A percentile compares a stretch with the other conserved stretches of the same genome.
Evolutionary conservation across 108 stramenopile genomes (phyloP).

Genomic region (Heterococcus sp.): DNA sequence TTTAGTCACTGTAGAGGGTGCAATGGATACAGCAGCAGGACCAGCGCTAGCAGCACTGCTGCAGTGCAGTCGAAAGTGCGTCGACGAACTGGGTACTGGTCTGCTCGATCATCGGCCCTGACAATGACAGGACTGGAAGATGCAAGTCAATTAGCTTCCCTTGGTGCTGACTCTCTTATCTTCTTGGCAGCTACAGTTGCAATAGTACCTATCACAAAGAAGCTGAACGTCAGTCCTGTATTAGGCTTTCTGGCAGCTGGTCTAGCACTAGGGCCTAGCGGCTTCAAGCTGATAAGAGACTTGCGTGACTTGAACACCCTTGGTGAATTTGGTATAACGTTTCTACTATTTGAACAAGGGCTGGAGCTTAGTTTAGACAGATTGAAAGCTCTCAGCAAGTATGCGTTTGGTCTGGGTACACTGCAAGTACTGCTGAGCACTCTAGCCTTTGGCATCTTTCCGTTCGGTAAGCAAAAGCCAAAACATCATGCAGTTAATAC

Average conservation of each 20-base stretch:
- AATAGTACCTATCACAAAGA: slow-evolving; percentile 45
- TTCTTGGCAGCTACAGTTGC: slow-evolving; percentile 49
- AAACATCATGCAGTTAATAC: neutral
- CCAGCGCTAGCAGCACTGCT: too few relatives aligned
- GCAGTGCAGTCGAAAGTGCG: neutral
- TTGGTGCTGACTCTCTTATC: slow-evolving; percentile 45
- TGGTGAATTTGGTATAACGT: slow-evolving; percentile 51
- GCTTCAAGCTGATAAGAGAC: slow-evolving; percentile 41
- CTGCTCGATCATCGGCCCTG: neutral
- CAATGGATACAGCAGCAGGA: too few relatives aligned
- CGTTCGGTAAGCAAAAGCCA: slow-evolving; percentile 13
- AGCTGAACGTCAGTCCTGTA: slow-evolving; percentile 49
- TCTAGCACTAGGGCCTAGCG: slow-evolving; percentile 28
- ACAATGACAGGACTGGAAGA: neutral
- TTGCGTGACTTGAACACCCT: slow-evolving; percentile 39
- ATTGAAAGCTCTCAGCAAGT: slow-evolving; percentile 41
- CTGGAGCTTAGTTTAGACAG: slow-evolving; percentile 50
- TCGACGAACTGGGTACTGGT: neutral
- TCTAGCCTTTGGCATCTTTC: slow-evolving; percentile 43
- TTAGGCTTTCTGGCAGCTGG: slow-evolving; percentile 49
- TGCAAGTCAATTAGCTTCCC: neutral
- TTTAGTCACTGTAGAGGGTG: neutral
- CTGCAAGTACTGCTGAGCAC: slow-evolving; percentile 49
- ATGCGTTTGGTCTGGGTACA: slow-evolving; percentile 51
- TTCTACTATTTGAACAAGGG: slow-evolving; percentile 55